Percentiles rank a stretch among this genome's conserved stretches.
Evolutionary conservation across 2,329 filamentous ascomycete species (phyloP).

Genomic region (Teratosphaeria viscida): DNA sequence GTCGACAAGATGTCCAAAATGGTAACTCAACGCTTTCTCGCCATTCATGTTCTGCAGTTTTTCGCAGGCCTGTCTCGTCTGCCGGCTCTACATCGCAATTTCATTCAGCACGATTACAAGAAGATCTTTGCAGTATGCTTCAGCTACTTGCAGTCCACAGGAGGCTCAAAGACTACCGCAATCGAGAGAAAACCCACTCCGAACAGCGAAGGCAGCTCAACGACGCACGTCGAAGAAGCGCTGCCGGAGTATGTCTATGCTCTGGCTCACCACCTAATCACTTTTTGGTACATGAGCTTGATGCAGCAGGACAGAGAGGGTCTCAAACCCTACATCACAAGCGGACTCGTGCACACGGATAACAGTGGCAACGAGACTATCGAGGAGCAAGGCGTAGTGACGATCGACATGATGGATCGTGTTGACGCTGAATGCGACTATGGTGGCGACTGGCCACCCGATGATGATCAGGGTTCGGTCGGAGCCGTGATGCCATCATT

Average conservation of each 20-base stretch:
- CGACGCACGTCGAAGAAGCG: conserved; percentile 11
- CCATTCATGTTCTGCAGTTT: conserved; percentile 92
- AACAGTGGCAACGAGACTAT: conserved; percentile 61
- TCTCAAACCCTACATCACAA: conserved; percentile 83
- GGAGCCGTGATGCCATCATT: background rate
- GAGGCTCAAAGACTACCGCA: conserved; percentile 33
- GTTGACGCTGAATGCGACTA: conserved; percentile 18
- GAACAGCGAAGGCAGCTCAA: conserved; percentile 17
- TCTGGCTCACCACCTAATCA: conserved; percentile 86
- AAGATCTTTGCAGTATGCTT: conserved; percentile 94
- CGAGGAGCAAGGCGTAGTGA: conserved; percentile 88
- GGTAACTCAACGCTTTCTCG: conserved; percentile 84
- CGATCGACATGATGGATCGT: conserved; percentile 61
- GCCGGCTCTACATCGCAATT: conserved; percentile 75
- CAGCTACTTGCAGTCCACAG: conserved; percentile 80
- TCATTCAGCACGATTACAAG: conserved; percentile 76
- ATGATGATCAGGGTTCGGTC: conserved; percentile 19
- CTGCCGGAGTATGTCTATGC: conserved; percentile 65
- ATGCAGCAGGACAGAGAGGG: conserved; percentile 73
- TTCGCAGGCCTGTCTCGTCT: conserved; percentile 79
- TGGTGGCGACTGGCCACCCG: background rate
- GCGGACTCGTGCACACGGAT: conserved; percentile 69
- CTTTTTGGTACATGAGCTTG: conserved; percentile 91
- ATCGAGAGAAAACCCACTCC: conserved; percentile 16
- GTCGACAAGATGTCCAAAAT: conserved; percentile 91